A percentile compares a stretch with the other conserved stretches of the same genome.
Conservation (phyloP, 306 rosid species). For the Benincasa hispida region DNA sequence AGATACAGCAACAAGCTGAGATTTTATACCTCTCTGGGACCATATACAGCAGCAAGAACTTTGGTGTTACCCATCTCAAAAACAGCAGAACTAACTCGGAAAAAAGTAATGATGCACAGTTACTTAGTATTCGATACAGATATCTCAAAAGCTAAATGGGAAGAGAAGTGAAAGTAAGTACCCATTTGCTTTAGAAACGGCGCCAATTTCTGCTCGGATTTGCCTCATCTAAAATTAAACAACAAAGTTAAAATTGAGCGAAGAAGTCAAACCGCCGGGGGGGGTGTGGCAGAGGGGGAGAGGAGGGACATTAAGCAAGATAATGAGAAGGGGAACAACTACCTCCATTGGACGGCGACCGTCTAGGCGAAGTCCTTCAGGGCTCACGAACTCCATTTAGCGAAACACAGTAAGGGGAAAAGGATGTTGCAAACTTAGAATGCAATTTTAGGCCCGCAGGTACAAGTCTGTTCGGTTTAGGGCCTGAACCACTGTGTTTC, state of each 20-base stretch:
- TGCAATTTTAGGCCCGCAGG: neutral
- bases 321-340: neutral
- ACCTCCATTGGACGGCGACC: conserved; percentile 68
- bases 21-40: conserved; percentile 68
- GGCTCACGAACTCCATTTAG: conserved; percentile 73
- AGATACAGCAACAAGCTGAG: neutral
- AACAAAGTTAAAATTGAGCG: neutral
- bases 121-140: neutral
- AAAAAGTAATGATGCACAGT: neutral
- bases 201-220: conserved; percentile 77
- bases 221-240: conserved; percentile 58
- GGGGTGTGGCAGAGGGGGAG: too few species aligned
- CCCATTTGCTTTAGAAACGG: conserved; percentile 89
- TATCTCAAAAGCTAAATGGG: neutral
- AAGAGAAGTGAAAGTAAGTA: conserved; percentile 1
- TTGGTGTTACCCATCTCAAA: conserved; percentile 96
- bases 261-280: neutral
- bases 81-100: conserved; percentile 47
- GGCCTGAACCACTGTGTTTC: too few species aligned
- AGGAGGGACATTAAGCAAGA: neutral
- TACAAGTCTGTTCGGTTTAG: neutral
- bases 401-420: neutral
- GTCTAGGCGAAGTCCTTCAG: conserved; percentile 89
- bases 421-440: neutral
- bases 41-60: conserved; percentile 87